A percentile compares a stretch with the other conserved stretches of the same genome.
Evolutionary conservation across 2,329 filamentous ascomycete species (phyloP).

Genomic region (Phyllosticta capitalensis): DNA sequence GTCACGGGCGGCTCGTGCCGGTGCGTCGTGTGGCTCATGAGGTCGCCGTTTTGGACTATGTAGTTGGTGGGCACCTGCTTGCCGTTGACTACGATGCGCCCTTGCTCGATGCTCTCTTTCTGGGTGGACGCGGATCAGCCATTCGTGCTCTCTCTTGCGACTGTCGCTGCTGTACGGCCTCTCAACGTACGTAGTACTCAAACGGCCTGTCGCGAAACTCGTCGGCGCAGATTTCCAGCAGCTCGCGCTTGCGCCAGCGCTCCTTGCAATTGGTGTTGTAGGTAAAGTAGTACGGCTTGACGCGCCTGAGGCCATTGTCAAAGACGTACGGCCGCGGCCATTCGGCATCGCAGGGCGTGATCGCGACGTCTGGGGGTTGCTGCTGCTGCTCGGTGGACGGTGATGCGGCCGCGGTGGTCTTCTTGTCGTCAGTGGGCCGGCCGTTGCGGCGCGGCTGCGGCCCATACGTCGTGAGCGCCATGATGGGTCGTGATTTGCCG

Average conservation of each 20-base stretch:
- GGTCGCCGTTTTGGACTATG: constrained; percentile 75
- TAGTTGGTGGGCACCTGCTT: constrained; percentile 58
- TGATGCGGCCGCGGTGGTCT: constrained; percentile 21
- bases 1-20: constrained; percentile 93
- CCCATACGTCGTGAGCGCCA: constrained; percentile 33
- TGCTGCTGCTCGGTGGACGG: constrained; percentile 17
- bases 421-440: not conserved
- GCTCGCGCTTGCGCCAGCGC: constrained; percentile 71
- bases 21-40: constrained; percentile 88
- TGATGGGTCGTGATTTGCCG: constrained; percentile 29
- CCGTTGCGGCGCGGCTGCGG: constrained; percentile 18
- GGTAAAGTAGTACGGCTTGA: constrained; percentile 81
- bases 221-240: constrained; percentile 80
- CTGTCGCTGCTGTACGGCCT: no score
- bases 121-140: constrained; percentile 8
- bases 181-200: constrained; percentile 66
- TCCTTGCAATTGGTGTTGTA: constrained; percentile 95
- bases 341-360: constrained; percentile 47
- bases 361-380: constrained; percentile 40
- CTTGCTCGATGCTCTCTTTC: constrained; percentile 63
- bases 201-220: constrained; percentile 84
- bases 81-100: constrained; percentile 72
- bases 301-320: constrained; percentile 71
- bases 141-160: not conserved
- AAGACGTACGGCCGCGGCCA: constrained; percentile 69